phyloP scores from a whole-genome alignment of 129 eudicot genomes.

The Smallanthus sonchifolius region DNA sequence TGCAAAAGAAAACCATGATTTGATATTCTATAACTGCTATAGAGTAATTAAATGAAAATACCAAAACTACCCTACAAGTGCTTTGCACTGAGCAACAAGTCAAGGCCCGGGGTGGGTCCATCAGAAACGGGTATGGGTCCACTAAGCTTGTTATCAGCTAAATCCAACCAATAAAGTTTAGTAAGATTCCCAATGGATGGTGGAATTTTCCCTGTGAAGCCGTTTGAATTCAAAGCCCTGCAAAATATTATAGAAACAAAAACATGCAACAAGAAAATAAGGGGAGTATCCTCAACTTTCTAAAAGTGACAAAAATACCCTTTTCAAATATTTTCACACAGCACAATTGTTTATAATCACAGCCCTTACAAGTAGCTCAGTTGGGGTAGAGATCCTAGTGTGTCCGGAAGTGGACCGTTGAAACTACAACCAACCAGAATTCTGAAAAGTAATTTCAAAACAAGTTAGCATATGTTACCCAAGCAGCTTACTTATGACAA shows the following conservation, averaged over 20 bases:
- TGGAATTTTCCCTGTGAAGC: conserved; percentile 72
- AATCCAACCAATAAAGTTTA: conserved; percentile 74
- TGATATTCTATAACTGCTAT: neutral
- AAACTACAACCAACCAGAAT: conserved; percentile 83
- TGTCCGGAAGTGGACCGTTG: conserved; percentile 64
- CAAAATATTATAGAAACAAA: neutral
- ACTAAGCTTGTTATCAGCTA: conserved; percentile 70
- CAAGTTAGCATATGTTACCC: conserved; percentile 24
- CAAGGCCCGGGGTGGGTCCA: conserved; percentile 73
- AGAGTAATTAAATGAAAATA: neutral
- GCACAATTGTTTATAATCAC: neutral
- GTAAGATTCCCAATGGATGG: conserved; percentile 62
- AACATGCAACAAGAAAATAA: neutral
- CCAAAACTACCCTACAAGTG: conserved; percentile 67
- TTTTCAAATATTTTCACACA: neutral
- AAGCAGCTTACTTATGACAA: neutral
- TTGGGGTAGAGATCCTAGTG: conserved; percentile 62
- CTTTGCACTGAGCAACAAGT: conserved; percentile 55
- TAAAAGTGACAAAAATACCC: conserved; percentile 10
- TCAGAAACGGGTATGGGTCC: conserved; percentile 78
- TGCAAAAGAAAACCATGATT: neutral
- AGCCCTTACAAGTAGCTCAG: conserved; percentile 66
- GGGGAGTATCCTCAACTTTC: neutral
- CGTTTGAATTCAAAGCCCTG: conserved; percentile 76
- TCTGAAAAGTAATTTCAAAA: conserved; percentile 36